Conservation (phyloP, 2,329 filamentous ascomycete species). For the Claviceps africana region DNA sequence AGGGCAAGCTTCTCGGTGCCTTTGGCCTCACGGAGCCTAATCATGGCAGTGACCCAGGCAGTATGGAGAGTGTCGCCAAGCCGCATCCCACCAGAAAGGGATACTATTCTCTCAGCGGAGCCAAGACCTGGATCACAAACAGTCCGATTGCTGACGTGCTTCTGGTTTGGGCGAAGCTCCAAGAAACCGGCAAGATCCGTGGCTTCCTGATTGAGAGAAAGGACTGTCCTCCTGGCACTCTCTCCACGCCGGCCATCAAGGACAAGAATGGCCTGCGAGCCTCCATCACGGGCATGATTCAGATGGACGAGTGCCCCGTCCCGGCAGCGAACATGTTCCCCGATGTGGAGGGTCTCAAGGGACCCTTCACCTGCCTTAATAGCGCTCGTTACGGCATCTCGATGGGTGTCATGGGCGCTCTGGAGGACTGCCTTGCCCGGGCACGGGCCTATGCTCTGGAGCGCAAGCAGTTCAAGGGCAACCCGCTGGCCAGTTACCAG, state of each 20-base stretch:
- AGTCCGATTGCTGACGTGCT: conserved; percentile 77
- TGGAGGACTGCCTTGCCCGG: conserved; percentile 79
- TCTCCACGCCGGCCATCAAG: conserved; percentile 85
- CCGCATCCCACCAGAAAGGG: conserved; percentile 74
- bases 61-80: conserved; percentile 79
- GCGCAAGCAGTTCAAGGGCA: conserved; percentile 89
- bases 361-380: conserved; percentile 90
- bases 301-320: conserved; percentile 81
- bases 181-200: conserved; percentile 83
- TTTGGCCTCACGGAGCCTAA: conserved; percentile 90
- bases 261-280: conserved; percentile 91
- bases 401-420: conserved; percentile 80
- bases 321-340: conserved; percentile 90
- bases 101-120: conserved; percentile 62
- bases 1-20: conserved; percentile 68
- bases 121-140: conserved; percentile 95
- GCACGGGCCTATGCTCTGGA: conserved; percentile 81
- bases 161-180: conserved; percentile 84
- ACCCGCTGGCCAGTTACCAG: conserved; percentile 91
- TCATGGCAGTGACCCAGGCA: conserved; percentile 81
- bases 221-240: conserved; percentile 71
- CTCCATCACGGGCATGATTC: conserved; percentile 95
- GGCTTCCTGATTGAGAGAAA: conserved; percentile 82
- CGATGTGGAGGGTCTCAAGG: conserved; percentile 68
- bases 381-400: conserved; percentile 88